phyloP scores from a whole-genome alignment of 306 rosid genomes.

The Prunus mongolica region DNA sequence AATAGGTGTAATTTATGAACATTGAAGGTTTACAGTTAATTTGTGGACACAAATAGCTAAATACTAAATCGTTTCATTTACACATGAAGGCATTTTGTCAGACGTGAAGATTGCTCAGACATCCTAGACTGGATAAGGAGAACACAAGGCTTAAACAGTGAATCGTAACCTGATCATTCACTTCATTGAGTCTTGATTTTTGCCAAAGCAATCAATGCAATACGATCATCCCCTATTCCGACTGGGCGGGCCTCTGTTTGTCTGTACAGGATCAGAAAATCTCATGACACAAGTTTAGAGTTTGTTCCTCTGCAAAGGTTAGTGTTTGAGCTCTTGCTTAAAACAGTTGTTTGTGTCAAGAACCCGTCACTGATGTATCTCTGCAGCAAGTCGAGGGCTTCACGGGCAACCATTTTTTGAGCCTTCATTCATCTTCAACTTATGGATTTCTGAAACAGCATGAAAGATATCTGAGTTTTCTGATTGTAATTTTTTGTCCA shows the following conservation, averaged over 20 bases:
- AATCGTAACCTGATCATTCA: conserved; percentile 13
- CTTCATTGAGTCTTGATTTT: conserved; percentile 15
- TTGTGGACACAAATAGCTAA: conserved; percentile 2
- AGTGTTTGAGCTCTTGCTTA: neutral
- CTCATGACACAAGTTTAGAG: neutral
- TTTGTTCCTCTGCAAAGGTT: neutral
- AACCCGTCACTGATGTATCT: neutral
- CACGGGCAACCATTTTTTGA: neutral
- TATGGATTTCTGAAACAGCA: neutral
- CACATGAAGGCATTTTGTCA: conserved; percentile 58
- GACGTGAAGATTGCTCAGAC: conserved; percentile 60
- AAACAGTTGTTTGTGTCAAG: neutral
- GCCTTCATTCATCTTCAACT: neutral
- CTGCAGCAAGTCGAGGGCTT: neutral
- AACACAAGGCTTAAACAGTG: conserved; percentile 37
- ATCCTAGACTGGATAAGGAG: conserved; percentile 71
- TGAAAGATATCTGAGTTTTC: neutral
- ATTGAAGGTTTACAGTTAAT: neutral
- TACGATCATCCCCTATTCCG: neutral
- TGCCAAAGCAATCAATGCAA: conserved; percentile 7
- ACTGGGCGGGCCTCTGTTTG: neutral
- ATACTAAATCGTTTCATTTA: conserved; percentile 15
- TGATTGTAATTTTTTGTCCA: neutral
- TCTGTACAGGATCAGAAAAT: neutral
- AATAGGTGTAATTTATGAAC: conserved; percentile 48